These are phyloP conservation scores for Curvularia lunata DNA, from an alignment of 2,329 filamentous ascomycete species.

Conservation along the genomic window DNA sequence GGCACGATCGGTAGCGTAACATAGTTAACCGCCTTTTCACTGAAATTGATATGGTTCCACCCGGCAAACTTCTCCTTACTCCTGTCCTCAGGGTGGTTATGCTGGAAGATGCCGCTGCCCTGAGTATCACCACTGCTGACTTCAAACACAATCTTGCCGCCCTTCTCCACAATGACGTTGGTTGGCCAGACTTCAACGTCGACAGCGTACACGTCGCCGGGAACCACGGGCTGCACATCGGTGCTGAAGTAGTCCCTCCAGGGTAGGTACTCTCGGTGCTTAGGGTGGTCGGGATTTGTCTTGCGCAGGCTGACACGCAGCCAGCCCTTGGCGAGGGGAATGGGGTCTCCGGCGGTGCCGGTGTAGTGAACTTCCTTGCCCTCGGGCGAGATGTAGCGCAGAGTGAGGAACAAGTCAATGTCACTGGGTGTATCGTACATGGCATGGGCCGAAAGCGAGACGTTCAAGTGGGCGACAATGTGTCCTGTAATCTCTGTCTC, in stretches of 20 bases:
- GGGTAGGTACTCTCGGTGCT: constrained; percentile 62
- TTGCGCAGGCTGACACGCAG: constrained; percentile 65
- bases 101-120: constrained; percentile 63
- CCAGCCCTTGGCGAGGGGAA: constrained; percentile 70
- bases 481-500: constrained; percentile 76
- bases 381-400: constrained; percentile 62
- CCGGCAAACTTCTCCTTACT: constrained; percentile 54
- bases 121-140: constrained; percentile 63
- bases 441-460: constrained; percentile 58
- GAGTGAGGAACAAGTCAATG: constrained; percentile 68
- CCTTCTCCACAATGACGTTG: constrained; percentile 62
- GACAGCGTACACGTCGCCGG: constrained; percentile 63
- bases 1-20: constrained; percentile 62
- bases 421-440: constrained; percentile 56
- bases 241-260: constrained; percentile 64
- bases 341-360: constrained; percentile 68
- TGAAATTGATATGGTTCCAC: constrained; percentile 62
- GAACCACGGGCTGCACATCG: constrained; percentile 59
- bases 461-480: constrained; percentile 67
- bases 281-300: constrained; percentile 58
- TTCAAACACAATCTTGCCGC: constrained; percentile 63
- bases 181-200: constrained; percentile 72
- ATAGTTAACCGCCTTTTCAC: constrained; percentile 58
- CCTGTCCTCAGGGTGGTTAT: constrained; percentile 58
- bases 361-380: constrained; percentile 69